Evolutionary conservation across 2,329 filamentous ascomycete genomes (phyloP), one percentile per base, ranked within the genome.

Genomic region (Bipolaris cookei): DNA sequence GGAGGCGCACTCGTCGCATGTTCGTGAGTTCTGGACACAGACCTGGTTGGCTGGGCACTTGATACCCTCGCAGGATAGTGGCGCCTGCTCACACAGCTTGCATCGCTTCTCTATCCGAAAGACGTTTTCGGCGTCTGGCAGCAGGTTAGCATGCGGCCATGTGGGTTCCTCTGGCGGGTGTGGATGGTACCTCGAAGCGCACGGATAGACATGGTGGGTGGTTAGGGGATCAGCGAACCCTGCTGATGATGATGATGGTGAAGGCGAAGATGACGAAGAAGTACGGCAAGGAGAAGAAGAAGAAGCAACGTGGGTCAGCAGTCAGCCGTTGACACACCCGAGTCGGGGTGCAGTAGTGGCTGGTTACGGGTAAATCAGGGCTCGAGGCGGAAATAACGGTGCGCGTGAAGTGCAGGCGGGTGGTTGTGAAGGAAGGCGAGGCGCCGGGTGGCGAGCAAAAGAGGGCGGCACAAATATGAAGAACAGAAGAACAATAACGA

Each of bases 1-100:
- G 28, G 77, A 78, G 4, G 87, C 81, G 73, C 89, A 91, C 38
- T 73, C 64, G 55, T 84, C 76, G 78, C 89, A 91, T 28, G 82
- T 84, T 57, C 81, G 80, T 30, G 82, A 81, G 45, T 82, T 81
- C 66, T 88, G 81, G 13, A 84, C 82, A 76, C 88, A 90, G 56
- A 83, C 81, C 65, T 86, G 76, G 66, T 80, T 81, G 3, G 71
- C 61, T 1, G 76, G 70, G 71, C 88, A 90, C n/a, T 73, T 58
- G 48, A 69, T 57, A 52, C 63, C 66, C n/a, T 86, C 86, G 72
- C 88, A 90, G 20, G 81, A 77, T 3, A 86, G 86, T 21, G 44
- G 39, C 6, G 43, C 34, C 7, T 58, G 61, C 8, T 81, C 79
- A 72, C 88, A 90, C 65, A 80, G 70, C 47, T 87, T 79, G 72